Base-by-base conservation (phyloP, 2,329 filamentous ascomycete species). In the Fusarium brachygibbosum region DNA sequence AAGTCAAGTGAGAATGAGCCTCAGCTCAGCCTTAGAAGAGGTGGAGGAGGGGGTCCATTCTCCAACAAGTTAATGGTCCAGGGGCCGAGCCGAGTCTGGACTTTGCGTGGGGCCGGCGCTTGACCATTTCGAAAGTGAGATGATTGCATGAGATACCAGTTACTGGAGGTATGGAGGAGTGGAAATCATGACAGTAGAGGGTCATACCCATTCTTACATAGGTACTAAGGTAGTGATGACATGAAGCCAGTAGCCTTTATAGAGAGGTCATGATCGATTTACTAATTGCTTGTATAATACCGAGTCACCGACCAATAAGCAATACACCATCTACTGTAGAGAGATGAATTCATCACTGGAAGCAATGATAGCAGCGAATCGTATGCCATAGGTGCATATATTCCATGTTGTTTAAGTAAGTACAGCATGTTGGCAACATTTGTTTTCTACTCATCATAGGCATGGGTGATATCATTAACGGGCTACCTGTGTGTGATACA, bases 391-490 rank as follows among this genome's bases (percentile, higher is more conserved):
- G 19, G 13, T 21, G 14, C 21, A 21, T 21, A 46, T 49, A 21
- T 25, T n/a, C n/a, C 17, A 23, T 28, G 32, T 7, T 16, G 16
- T 41, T 11, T 23, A 28, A 31, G 11, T n/a, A 28, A 42, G 17
- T 25, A 23, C 14, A 45, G 44, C 17, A 17, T 23, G 13, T 31
- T 21, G 23, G 10, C 17, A 21, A 41, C 21, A 19, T 31, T n/a
- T 17, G 25, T 37, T 34, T n/a, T 9, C 32, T 42, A 11, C 11
- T 38, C 29, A 40, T 29, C 14, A 29, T 19, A 28, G 9, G 29
- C 29, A 29, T 54, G 34, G 19, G 56, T 66, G 61, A 66, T 66
- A 66, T 66, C 63, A 66, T 61, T 49, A 37, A 49, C n/a, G n/a
- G n/a, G n/a, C 16, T 53, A 35, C 23, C 16, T 54, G 32, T 14